phyloP scores from a whole-genome alignment of 306 rosid species.

The Malus fusca region DNA sequence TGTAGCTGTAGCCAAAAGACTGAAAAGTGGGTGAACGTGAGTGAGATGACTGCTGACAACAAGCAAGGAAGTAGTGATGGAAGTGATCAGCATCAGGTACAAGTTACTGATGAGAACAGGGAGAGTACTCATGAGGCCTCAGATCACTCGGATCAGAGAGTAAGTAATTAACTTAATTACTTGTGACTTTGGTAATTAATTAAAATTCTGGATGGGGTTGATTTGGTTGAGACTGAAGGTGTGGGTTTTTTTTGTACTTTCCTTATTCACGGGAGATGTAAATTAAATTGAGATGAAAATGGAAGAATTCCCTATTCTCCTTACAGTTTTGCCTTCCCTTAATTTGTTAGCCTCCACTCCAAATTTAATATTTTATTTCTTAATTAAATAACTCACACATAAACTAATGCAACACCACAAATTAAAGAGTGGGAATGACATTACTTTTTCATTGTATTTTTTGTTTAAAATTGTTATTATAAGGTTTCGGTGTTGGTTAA shows the following conservation, averaged over 20 bases:
- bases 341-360: not conserved
- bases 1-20: conserved; percentile 42
- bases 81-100: not conserved
- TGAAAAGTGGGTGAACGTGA: conserved; percentile 30
- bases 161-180: not conserved
- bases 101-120: conserved; percentile 1
- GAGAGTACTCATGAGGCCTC: conserved; percentile 20
- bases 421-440: not conserved
- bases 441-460: not conserved
- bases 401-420: not conserved
- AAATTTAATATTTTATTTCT: not conserved
- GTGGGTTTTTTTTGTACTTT: not conserved
- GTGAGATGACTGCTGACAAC: conserved; percentile 16
- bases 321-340: not conserved
- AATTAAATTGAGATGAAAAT: conserved; percentile 55
- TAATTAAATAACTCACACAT: not conserved
- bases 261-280: conserved; percentile 48
- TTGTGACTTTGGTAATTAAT: not conserved
- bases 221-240: not conserved
- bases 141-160: conserved; percentile 15
- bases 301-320: conserved; percentile 8
- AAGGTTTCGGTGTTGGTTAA: not conserved
- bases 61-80: not conserved
- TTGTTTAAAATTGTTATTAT: too few relatives aligned
- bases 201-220: not conserved